These are phyloP conservation scores for Sophora flavescens DNA, from an alignment of 306 rosid species.

Conservation along the genomic window DNA sequence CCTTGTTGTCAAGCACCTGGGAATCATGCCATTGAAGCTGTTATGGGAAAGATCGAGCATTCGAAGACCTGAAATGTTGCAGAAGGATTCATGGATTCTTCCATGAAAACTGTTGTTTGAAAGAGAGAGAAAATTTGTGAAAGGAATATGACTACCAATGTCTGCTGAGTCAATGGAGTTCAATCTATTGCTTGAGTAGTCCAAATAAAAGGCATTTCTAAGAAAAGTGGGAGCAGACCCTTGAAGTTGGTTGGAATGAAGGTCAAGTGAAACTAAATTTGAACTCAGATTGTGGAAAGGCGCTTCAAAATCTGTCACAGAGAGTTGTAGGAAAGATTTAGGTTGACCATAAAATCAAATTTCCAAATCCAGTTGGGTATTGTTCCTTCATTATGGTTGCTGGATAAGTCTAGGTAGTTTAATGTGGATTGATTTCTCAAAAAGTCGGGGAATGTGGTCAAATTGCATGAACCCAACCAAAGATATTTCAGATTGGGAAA, in stretches of 20 bases:
- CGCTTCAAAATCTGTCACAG: no score
- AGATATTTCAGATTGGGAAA: slow-evolving; percentile 18
- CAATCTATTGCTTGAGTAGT: slow-evolving; percentile 45
- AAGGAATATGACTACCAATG: slow-evolving; percentile 10
- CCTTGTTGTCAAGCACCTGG: slow-evolving; percentile 9
- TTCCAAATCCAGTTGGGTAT: neutral
- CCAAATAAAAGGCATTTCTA: neutral
- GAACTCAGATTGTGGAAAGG: no score
- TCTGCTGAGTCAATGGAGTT: slow-evolving; percentile 5
- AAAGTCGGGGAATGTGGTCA: slow-evolving; percentile 8
- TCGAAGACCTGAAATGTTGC: slow-evolving; percentile 22
- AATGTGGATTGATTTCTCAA: neutral
- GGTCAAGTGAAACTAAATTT: no score
- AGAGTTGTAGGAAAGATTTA: no score
- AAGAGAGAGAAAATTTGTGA: neutral
- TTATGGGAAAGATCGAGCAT: slow-evolving; percentile 50
- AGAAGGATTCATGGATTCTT: slow-evolving; percentile 33
- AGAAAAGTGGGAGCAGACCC: slow-evolving; percentile 14
- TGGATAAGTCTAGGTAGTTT: neutral
- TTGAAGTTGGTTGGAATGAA: neutral
- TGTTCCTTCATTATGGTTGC: slow-evolving; percentile 3
- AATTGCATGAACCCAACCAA: slow-evolving; percentile 14
- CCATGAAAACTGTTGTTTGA: slow-evolving; percentile 17
- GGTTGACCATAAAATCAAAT: no score
- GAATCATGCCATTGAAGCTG: slow-evolving; percentile 30